Evolutionary conservation across 2,329 filamentous ascomycete species (phyloP).

Genomic region (Chrysosporium keratinophilum): DNA sequence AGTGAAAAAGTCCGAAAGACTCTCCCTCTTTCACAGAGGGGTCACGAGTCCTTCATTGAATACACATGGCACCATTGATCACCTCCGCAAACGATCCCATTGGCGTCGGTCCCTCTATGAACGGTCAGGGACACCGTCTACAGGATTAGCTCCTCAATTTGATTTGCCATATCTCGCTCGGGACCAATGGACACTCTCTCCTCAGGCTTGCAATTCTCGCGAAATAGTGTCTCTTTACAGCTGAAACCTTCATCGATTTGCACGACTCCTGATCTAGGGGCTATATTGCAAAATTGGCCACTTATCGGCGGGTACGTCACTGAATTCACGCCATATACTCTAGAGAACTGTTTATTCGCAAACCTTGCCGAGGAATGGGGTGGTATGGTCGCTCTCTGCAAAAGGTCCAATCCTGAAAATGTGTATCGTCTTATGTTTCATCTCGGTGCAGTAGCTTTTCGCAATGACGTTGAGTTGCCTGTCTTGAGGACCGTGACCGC

Average conservation of each 20-base stretch:
- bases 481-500: not conserved
- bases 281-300: not conserved
- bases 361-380: conserved; percentile 6
- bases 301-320: not conserved
- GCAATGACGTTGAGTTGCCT: not conserved
- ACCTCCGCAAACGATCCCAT: conserved; percentile 1
- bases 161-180: not conserved
- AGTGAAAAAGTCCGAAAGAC: not conserved
- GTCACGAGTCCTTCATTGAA: not conserved
- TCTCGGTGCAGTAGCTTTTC: not conserved
- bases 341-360: not conserved
- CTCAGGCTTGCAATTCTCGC: not conserved
- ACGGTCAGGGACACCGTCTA: not conserved
- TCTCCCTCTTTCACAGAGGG: not conserved
- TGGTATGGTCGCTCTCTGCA: conserved; percentile 2
- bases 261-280: not conserved
- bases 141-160: not conserved
- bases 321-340: not conserved
- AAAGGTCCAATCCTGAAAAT: not conserved
- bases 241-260: not conserved
- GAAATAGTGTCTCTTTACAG: conserved; percentile 1
- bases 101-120: conserved; percentile 7
- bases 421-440: not conserved
- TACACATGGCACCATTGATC: not conserved
- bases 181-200: not conserved